Conservation (phyloP, 1,284 basidiomycete species). For the Melampsora americana region DNA sequence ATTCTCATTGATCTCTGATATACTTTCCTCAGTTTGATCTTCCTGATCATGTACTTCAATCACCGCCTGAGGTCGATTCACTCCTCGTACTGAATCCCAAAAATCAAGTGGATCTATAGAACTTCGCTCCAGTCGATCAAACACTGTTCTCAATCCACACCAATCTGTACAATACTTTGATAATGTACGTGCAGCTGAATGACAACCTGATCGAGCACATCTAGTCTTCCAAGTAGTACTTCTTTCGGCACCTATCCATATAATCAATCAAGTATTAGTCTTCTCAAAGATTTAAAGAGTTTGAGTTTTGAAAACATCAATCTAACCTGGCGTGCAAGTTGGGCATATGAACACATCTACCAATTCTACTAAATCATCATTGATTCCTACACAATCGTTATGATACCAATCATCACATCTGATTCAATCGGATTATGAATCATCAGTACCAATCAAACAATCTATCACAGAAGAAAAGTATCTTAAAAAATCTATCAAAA, state of each 20-base stretch:
- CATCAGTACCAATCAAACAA: not conserved
- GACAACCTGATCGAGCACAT: conserved; percentile 31
- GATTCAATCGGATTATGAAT: conserved; percentile 22
- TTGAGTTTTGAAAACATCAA: not conserved
- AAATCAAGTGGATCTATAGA: conserved; percentile 21
- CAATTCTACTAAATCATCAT: conserved; percentile 29
- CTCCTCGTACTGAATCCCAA: conserved; percentile 33
- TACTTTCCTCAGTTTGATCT: not conserved
- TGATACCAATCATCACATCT: conserved; percentile 44
- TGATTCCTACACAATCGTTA: conserved; percentile 42
- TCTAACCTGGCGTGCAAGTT: conserved; percentile 26
- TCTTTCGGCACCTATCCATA: conserved; percentile 17
- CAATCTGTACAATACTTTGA: conserved; percentile 43
- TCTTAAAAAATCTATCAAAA: not conserved
- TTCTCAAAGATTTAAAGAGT: not conserved
- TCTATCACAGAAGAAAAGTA: not conserved
- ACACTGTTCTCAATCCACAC: conserved; percentile 28
- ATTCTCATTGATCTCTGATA: not conserved
- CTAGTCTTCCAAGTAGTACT: conserved; percentile 35
- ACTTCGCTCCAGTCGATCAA: conserved; percentile 10
- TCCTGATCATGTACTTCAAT: conserved; percentile 43
- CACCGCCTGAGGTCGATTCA: conserved; percentile 48
- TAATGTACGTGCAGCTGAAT: conserved; percentile 16
- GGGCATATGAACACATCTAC: conserved; percentile 42
- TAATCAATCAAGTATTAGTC: not conserved